phyloP scores from a whole-genome alignment of 2,329 filamentous ascomycete species.

The Fusarium haematococcum region DNA sequence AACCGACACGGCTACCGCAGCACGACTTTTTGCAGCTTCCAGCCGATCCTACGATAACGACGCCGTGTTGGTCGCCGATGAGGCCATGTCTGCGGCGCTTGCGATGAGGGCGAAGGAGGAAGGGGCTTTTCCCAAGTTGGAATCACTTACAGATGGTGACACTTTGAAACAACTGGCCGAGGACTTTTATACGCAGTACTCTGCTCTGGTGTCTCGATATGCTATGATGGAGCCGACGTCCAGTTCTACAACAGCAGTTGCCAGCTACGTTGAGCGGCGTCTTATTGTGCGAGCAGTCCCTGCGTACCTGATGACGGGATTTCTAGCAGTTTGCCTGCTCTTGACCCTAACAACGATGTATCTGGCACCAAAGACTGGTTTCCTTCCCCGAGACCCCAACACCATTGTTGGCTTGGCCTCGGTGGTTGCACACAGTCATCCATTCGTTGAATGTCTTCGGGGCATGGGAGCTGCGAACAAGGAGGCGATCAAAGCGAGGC shows the following conservation, averaged over 20 bases:
- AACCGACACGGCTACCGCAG: constrained; percentile 1
- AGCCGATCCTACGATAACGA: constrained; percentile 36
- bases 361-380: constrained; percentile 45
- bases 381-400: constrained; percentile 51
- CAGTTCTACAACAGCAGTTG: constrained; percentile 36
- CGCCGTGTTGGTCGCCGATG: constrained; percentile 46
- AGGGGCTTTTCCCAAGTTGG: constrained; percentile 31
- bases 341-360: constrained; percentile 35
- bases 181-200: constrained; percentile 51
- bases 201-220: constrained; percentile 48
- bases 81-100: constrained; percentile 50
- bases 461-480: constrained; percentile 50
- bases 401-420: constrained; percentile 51
- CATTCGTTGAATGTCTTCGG: constrained; percentile 49
- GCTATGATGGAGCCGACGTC: constrained; percentile 44
- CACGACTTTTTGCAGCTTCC: constrained; percentile 3
- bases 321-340: constrained; percentile 44
- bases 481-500: constrained; percentile 41
- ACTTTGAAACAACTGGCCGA: constrained; percentile 43
- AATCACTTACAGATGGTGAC: constrained; percentile 38
- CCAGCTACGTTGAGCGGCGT: constrained; percentile 45
- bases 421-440: constrained; percentile 51
- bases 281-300: constrained; percentile 46
- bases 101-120: constrained; percentile 41
- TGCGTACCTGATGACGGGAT: constrained; percentile 47